These are phyloP conservation scores for Cucurbita argyrosperma DNA, from an alignment of 306 rosid genomes.

Conservation along the genomic window DNA sequence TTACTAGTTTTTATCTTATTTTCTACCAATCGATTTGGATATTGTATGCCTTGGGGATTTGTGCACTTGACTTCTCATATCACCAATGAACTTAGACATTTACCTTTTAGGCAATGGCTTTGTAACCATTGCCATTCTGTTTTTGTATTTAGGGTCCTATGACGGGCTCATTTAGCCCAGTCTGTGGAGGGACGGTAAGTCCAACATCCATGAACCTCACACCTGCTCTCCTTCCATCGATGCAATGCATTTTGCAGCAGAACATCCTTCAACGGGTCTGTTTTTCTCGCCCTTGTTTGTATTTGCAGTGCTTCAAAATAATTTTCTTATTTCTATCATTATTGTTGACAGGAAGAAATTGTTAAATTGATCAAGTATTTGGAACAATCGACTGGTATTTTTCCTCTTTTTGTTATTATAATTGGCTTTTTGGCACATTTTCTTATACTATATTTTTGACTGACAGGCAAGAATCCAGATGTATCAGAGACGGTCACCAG, in stretches of 20 bases:
- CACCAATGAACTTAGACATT: conserved; percentile 23
- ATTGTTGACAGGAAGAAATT: conserved; percentile 62
- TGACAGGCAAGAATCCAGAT: conserved; percentile 55
- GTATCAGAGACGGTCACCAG: conserved; percentile 31
- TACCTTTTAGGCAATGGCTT: conserved; percentile 41
- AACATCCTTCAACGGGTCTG: conserved; percentile 70
- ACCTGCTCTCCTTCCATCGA: conserved; percentile 43
- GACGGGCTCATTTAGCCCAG: conserved; percentile 29
- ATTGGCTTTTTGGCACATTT: conserved; percentile 1
- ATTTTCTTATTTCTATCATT: conserved; percentile 4
- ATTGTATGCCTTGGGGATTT: background rate
- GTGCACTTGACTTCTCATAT: background rate
- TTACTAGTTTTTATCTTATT: background rate
- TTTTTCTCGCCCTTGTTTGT: background rate
- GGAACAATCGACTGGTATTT: conserved; percentile 70
- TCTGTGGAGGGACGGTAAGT: conserved; percentile 39
- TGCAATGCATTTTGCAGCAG: conserved; percentile 71
- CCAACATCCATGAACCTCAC: conserved; percentile 31
- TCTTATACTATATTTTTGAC: conserved; percentile 7
- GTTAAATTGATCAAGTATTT: conserved; percentile 63
- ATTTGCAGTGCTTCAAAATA: conserved; percentile 8
- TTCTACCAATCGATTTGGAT: background rate
- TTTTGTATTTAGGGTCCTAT: conserved; percentile 52
- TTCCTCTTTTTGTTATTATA: background rate
- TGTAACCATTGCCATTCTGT: conserved; percentile 34